Conservation (phyloP, 768 basidiomycete genomes). For the Rhizopogon salebrosus region DNA sequence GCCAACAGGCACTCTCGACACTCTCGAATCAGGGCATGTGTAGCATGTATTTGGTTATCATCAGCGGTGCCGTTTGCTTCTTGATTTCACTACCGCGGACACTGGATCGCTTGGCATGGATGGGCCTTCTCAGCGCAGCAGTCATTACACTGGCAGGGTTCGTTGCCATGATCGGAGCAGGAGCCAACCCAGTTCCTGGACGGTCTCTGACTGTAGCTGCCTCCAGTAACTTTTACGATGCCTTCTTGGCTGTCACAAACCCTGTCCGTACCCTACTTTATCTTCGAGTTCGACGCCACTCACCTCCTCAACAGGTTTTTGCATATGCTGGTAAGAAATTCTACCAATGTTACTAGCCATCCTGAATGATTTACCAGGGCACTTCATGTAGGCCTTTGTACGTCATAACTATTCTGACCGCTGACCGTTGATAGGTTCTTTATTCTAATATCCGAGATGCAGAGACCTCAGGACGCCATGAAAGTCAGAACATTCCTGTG, state of each 20-base stretch:
- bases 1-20: constrained; percentile 45
- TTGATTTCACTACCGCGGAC: constrained; percentile 43
- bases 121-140: constrained; percentile 38
- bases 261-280: constrained; percentile 31
- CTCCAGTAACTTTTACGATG: constrained; percentile 38
- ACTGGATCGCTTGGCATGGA: constrained; percentile 40
- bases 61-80: constrained; percentile 40
- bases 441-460: constrained; percentile 55
- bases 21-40: constrained; percentile 47
- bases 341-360: neutral
- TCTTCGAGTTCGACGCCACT: neutral
- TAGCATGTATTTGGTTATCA: constrained; percentile 37
- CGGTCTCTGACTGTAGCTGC: constrained; percentile 34
- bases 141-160: constrained; percentile 42
- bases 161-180: constrained; percentile 47
- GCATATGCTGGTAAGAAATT: constrained; percentile 40
- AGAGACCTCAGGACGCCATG: constrained; percentile 46
- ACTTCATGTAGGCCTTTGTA: constrained; percentile 40
- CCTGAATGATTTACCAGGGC: constrained; percentile 26
- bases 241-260: constrained; percentile 49
- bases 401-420: neutral
- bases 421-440: constrained; percentile 41
- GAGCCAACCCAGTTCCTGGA: constrained; percentile 37
- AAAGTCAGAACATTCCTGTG: constrained; percentile 31
- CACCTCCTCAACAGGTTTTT: constrained; percentile 31